Base-by-base conservation (phyloP, 805 yeast species). In the Saccharomyces eubayanus region DNA sequence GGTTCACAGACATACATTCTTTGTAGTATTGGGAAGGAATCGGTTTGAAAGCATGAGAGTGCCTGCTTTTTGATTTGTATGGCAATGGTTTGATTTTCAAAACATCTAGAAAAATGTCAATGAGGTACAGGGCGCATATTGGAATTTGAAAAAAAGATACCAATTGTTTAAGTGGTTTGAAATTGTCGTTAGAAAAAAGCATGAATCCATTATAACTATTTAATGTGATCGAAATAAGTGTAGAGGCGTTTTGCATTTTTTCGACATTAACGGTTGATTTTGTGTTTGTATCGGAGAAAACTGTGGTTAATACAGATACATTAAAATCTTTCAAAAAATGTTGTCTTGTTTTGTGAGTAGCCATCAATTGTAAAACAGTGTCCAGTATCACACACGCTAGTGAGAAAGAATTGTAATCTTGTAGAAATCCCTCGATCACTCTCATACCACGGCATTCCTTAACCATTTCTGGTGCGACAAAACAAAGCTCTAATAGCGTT, bases 171-270 rank as follows among this genome's bases (percentile, higher is more conserved):
- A 91, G 64, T 9, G 84, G 77, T 53, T 73, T 71, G 57, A 81
- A 84, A 55, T 81, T 71, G 58, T 83, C 74, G 53, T 78, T 74
- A 0, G 86, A 77, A 60, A 84, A 79, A 14, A 85, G 79, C 55
- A 84, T 76, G 10, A 90, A 62, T 0, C 99, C 99, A 11, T 86
- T 76, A 82, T 92, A 85, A 31, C 82, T 77, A 56, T 88, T 86
- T 49, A 92, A 69, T 27, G 88, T 71, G 3, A 78, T 66, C 0
- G 86, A 71, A 1, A 92, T 66, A 8, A 89, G 73, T 46, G 79
- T 75, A 0, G 90, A 80, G 12, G 82, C 73, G 55, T 77, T 78
- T 54, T 84, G 85, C 29, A 89, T 71, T 58, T 77, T 80, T 41
- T 81, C 84, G 29, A 74, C 69, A 54, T 77, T 77, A 29, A 76